These are phyloP conservation scores for Paspalum notatum DNA, from an alignment of 176 grass and related monocot genomes.

Conservation along the genomic window DNA sequence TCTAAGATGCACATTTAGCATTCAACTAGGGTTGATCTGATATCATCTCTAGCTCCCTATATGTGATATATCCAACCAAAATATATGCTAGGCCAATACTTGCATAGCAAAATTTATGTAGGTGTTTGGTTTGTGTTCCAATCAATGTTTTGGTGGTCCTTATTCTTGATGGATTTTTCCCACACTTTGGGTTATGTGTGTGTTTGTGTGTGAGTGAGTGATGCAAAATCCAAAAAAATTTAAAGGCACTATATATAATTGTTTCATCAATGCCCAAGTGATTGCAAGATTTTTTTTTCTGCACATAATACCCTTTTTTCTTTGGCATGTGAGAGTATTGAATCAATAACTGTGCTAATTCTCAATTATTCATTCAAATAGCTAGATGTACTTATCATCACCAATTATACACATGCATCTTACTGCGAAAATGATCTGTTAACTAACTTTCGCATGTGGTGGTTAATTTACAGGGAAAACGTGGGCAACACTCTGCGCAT, in stretches of 20 bases:
- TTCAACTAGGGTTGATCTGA: background rate
- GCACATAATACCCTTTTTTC: background rate
- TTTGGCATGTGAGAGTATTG: background rate
- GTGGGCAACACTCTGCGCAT: conserved; percentile 29
- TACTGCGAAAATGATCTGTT: background rate
- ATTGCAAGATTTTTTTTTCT: background rate
- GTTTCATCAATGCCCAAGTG: background rate
- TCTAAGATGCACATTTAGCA: too few relatives aligned
- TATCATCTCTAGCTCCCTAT: background rate
- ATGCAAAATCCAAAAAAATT: background rate
- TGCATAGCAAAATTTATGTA: background rate
- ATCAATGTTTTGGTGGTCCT: background rate
- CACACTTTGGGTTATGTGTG: background rate
- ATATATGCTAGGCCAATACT: background rate
- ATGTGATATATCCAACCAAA: background rate
- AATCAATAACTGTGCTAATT: background rate
- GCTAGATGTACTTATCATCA: too few relatives aligned
- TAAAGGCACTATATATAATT: background rate
- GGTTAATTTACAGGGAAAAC: background rate
- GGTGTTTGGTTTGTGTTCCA: background rate
- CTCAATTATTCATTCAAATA: background rate
- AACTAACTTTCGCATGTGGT: background rate
- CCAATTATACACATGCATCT: background rate
- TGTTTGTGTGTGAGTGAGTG: too few relatives aligned
- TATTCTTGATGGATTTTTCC: background rate